phyloP scores from a whole-genome alignment of 352 stramenopile species.

The Globisporangium lucens region DNA sequence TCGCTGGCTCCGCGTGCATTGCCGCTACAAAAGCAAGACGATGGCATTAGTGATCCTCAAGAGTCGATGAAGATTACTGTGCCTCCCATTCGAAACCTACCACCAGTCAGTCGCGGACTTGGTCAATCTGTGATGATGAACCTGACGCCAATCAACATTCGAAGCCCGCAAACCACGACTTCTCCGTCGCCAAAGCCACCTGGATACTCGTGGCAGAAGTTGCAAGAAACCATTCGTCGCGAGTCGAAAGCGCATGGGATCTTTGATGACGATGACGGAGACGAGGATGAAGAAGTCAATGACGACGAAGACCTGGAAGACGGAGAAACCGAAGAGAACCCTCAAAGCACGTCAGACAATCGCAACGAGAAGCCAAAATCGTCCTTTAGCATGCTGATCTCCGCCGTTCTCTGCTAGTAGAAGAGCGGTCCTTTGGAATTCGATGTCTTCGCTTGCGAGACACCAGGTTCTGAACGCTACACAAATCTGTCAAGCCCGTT shows the following conservation, averaged over 20 bases:
- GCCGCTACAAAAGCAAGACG: constrained; percentile 5
- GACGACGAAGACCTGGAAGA: constrained; percentile 16
- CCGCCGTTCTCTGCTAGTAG: constrained; percentile 41
- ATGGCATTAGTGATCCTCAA: not conserved
- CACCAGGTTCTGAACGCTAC: not conserved
- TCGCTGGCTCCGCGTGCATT: constrained; percentile 7
- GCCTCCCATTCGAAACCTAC: constrained; percentile 14
- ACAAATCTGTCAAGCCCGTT: constrained; percentile 1
- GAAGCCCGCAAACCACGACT: constrained; percentile 1
- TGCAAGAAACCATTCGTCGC: constrained; percentile 68
- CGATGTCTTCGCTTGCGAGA: not conserved
- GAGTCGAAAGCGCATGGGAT: constrained; percentile 68
- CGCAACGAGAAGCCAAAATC: constrained; percentile 4
- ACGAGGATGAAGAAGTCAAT: constrained; percentile 12
- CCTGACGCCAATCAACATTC: constrained; percentile 12
- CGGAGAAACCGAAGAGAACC: constrained; percentile 11
- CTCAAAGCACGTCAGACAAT: not conserved
- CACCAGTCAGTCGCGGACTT: constrained; percentile 1
- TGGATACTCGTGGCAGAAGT: constrained; percentile 74
- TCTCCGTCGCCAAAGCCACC: constrained; percentile 21
- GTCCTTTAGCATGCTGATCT: constrained; percentile 48
- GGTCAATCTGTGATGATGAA: constrained; percentile 2
- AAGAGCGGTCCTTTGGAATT: constrained; percentile 3
- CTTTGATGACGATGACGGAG: constrained; percentile 30
- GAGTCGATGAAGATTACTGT: constrained; percentile 8